Conservation (phyloP, 1,139 yeast genomes). For the Eremothecium sinecaudum region DNA sequence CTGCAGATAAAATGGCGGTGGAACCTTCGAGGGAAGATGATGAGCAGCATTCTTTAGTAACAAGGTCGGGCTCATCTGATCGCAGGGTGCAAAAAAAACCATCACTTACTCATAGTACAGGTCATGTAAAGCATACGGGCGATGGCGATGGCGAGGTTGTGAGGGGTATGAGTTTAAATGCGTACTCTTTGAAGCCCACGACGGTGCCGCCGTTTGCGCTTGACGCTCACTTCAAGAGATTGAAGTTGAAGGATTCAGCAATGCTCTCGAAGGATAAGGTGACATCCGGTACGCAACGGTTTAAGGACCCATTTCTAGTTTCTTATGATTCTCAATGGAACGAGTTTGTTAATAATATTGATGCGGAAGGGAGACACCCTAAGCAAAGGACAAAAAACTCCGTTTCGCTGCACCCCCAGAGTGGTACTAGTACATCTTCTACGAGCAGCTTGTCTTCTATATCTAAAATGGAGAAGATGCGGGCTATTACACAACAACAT, state of each 20-base stretch:
- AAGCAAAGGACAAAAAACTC: not conserved
- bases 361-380: slow-evolving; percentile 24
- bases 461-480: slow-evolving; percentile 1
- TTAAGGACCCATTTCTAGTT: slow-evolving; percentile 22
- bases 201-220: slow-evolving; percentile 31
- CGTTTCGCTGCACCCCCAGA: slow-evolving; percentile 3
- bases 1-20: slow-evolving; percentile 1
- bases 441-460: slow-evolving; percentile 1
- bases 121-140: slow-evolving; percentile 5
- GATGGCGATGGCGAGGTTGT: not conserved
- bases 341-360: slow-evolving; percentile 20
- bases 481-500: slow-evolving; percentile 2
- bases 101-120: not conserved
- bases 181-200: slow-evolving; percentile 25
- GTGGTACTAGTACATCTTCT: slow-evolving; percentile 6
- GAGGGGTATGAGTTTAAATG: slow-evolving; percentile 14
- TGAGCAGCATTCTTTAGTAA: slow-evolving; percentile 1
- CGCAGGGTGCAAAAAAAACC: slow-evolving; percentile 2
- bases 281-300: slow-evolving; percentile 8
- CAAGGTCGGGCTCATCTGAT: slow-evolving; percentile 2
- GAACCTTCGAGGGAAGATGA: slow-evolving; percentile 2
- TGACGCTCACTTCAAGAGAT: slow-evolving; percentile 16
- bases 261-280: slow-evolving; percentile 4
- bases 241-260: slow-evolving; percentile 7
- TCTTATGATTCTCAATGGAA: slow-evolving; percentile 22